phyloP scores from a whole-genome alignment of 176 grass and related monocot species.

The Aegilops tauschii region DNA sequence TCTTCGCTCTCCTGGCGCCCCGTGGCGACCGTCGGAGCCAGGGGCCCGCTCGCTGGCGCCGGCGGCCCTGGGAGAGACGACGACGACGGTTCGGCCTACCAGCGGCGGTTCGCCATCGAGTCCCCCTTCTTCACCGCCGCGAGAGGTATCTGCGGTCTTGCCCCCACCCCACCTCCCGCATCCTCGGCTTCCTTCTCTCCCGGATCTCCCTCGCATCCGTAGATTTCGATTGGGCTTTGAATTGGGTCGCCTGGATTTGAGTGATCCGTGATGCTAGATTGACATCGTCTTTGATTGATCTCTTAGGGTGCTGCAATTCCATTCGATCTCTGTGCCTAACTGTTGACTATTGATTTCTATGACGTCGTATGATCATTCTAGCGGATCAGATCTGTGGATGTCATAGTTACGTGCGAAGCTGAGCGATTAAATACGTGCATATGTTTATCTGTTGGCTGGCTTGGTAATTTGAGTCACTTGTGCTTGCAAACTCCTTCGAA shows the following conservation, averaged over 20 bases:
- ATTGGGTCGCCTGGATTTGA: background rate
- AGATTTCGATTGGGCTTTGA: constrained; percentile 14
- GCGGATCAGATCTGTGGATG: background rate
- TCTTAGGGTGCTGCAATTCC: background rate
- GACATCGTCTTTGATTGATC: background rate
- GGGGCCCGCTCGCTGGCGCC: constrained; percentile 32
- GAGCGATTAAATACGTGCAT: background rate
- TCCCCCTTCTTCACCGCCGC: constrained; percentile 31
- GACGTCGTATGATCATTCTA: constrained; percentile 2
- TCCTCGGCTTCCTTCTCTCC: background rate
- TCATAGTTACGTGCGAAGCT: background rate
- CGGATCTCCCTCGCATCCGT: background rate
- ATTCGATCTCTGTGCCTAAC: background rate
- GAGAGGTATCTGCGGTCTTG: constrained; percentile 24
- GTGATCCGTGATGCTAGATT: background rate
- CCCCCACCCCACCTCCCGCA: background rate
- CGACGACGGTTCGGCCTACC: constrained; percentile 11
- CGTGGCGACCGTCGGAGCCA: constrained; percentile 15
- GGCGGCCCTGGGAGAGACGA: constrained; percentile 12
- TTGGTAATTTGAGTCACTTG: background rate
- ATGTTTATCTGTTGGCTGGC: background rate
- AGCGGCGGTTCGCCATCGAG: constrained; percentile 36
- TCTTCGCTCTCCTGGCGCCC: constrained; percentile 51
- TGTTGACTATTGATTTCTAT: background rate
- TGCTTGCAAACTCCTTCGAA: background rate